Evolutionary conservation across 495 filamentous ascomycete genomes (phyloP), one percentile per base, ranked within the genome.

Genomic region (Paragyromitra xinjiangensis): DNA sequence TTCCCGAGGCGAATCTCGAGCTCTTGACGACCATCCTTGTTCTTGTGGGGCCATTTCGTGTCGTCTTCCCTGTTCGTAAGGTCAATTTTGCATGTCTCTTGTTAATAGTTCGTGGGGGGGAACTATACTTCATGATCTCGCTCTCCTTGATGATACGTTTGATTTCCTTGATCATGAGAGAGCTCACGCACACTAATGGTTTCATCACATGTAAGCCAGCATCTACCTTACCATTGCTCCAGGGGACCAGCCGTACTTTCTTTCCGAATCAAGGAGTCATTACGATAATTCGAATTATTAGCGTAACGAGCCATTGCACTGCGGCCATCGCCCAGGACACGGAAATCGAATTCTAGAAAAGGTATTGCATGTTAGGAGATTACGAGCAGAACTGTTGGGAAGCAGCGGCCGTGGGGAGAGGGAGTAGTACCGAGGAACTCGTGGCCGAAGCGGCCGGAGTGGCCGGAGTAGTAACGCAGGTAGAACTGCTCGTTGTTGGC

Each of bases 231-330:
- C 40, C 2, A 42, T 62, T 61, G 34, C 24, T 29, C 19, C 55
- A 44, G 63, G 22, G 44, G 24, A 44, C 40, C 19, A 8, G 63
- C 87, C 94, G 81, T 87, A 98, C 95, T 98, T 87, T 98, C 96
- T 94, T 98, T 99, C 77, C 96, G 92, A 82, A 99, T 98, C 79
- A 99, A 86, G 75, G 94, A 97, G 85, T 99, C 96, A 86, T 98
- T 98, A 78, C 96, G 91, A 85, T 99, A 99, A 85, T 98, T 99
- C 64, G 95, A 98, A 84, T 99, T 99, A 87, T 99, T 99, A 53
- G 96, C 96, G 85, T 99, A 99, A 81, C 96, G 92, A 12, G 95
- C 94, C 61, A 93, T 92, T 51, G 96, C 95, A 82, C 94, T 97
- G 55, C 92, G 90, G n/a, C 96, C 96, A 83, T 99, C 96, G 44